Conservation (phyloP, 192 early-diverging fungal species). For the Backusella mclennaniae region DNA sequence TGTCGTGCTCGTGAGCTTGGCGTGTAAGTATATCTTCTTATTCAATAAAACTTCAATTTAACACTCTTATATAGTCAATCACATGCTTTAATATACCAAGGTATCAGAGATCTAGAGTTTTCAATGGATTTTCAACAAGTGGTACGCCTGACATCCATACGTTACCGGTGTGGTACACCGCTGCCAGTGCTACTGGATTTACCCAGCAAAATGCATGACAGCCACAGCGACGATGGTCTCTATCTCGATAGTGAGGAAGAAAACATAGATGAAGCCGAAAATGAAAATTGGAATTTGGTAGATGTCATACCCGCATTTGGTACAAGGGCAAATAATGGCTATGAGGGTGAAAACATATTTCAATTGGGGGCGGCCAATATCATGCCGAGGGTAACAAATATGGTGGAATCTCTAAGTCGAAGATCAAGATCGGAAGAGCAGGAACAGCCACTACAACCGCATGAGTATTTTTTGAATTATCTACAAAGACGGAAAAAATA, state of each 20-base stretch:
- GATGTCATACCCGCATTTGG: conserved; percentile 31
- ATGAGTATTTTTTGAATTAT: background rate
- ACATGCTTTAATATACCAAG: conserved; percentile 24
- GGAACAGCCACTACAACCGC: background rate
- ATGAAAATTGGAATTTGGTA: conserved; percentile 36
- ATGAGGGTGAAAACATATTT: conserved; percentile 25
- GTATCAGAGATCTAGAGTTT: conserved; percentile 13
- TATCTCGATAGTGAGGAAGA: conserved; percentile 17
- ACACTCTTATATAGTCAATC: conserved; percentile 17
- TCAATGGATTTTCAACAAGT: conserved; percentile 33
- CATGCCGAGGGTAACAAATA: conserved; percentile 28
- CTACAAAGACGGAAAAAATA: background rate
- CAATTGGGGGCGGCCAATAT: conserved; percentile 20
- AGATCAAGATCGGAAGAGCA: background rate
- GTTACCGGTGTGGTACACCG: conserved; percentile 7
- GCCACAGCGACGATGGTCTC: background rate
- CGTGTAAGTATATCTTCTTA: conserved; percentile 27
- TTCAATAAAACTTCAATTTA: background rate
- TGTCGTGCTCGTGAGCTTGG: conserved; percentile 49
- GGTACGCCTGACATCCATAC: conserved; percentile 16
- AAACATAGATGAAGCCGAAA: background rate
- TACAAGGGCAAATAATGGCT: background rate
- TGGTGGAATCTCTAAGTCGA: conserved; percentile 17
- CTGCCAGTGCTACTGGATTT: background rate
- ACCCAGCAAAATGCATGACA: background rate